Conservation (phyloP, 1,284 basidiomycete genomes). For the Trichosporon asahii region DNA sequence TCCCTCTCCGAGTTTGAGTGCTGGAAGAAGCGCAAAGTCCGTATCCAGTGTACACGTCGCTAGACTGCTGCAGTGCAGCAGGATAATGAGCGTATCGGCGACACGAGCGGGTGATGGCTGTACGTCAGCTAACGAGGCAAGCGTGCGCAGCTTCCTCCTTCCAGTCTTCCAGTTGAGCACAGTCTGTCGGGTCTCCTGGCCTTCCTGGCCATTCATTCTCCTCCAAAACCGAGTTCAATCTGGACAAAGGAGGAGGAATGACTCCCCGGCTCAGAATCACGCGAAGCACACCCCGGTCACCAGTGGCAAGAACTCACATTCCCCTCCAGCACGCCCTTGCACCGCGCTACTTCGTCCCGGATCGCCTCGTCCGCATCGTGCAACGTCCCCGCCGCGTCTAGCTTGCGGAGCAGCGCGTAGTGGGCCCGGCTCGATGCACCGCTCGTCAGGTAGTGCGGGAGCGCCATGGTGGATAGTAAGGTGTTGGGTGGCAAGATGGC, state of each 20-base stretch:
- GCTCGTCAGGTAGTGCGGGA: constrained; percentile 45
- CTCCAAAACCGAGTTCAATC: no score
- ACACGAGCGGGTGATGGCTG: constrained; percentile 21
- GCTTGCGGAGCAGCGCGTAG: constrained; percentile 39
- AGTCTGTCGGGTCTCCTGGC: no score
- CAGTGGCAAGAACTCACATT: constrained; percentile 16
- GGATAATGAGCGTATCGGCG: constrained; percentile 38
- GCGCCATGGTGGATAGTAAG: constrained; percentile 19
- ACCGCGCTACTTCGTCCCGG: constrained; percentile 25
- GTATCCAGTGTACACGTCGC: constrained; percentile 19
- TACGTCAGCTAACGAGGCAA: not conserved
- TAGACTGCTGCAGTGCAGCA: constrained; percentile 35
- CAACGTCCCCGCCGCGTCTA: constrained; percentile 30
- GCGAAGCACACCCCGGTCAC: not conserved
- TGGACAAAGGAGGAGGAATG: no score
- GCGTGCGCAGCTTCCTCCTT: no score
- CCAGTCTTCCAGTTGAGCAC: no score
- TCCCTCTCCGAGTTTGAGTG: constrained; percentile 44
- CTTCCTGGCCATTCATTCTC: no score
- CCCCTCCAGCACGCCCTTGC: constrained; percentile 18
- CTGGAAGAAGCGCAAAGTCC: constrained; percentile 42
- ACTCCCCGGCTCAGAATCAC: no score
- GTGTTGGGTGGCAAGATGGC: not conserved
- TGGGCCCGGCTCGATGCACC: constrained; percentile 46
- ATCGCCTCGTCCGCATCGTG: constrained; percentile 38